Base-by-base conservation (phyloP, 345 rosid genomes). In the Raphanus raphanistrum region DNA sequence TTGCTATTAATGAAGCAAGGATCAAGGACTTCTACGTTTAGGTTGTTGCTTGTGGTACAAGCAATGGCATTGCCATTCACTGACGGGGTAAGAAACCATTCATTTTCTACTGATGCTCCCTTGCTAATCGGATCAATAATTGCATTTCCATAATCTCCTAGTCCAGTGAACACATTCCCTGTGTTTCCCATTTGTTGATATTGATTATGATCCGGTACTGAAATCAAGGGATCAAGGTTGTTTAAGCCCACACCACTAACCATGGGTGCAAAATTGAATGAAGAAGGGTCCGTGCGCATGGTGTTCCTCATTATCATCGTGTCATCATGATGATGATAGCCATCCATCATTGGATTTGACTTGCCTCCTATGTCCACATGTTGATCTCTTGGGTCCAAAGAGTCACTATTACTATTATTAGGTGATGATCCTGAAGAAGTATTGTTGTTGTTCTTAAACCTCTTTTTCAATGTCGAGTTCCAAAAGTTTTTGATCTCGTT, bases 401-500 rank as follows among this genome's bases (percentile, higher is more conserved):
- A 83, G 73, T 90, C 84, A 61, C 70, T 80, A 80, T 66, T 66
- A 25, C 88, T 88, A 41, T 85, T 82, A 50, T 87, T 91, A 63
- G 89, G 86, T 43, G 96, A 87, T 64, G 85, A 86, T 21, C 82
- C 82, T 57, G 85, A 79, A 67, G 86, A 79, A 61, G 66, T 73
- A 59, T 45, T 72, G 62, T 63, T 67, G 82, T 67, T 79, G 25
- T 52, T 52, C 81, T 85, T 91, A 66, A 87, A 50, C 80, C 90
- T 89, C 74, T 89, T 93, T 88, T 91, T 93, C 52, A 90, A 16
- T 10, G 97, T 88, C 0, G 98, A 91, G 83, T 93, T 93, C 97
- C 98, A 93, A 65, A 93, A 93, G 73, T 93, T 93, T 83, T 93
- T 93, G 79, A 93, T 91, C 80, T 93, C 98, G 3, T 93, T 93